Base-by-base conservation (phyloP, 257 asterid species). In the Salvia hispanica region DNA sequence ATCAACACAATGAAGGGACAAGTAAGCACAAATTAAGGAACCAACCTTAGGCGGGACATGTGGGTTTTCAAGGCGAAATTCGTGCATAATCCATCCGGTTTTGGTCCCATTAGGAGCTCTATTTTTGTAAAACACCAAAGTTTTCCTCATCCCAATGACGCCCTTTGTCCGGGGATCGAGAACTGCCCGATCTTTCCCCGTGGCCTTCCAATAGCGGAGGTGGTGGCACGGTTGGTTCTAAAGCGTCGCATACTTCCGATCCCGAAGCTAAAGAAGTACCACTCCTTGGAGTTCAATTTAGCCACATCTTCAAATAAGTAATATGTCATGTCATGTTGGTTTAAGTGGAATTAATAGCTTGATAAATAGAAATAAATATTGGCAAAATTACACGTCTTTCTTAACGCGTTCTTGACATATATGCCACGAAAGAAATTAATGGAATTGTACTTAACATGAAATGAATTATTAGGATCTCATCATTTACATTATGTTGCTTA, bases 181-280 rank as follows among this genome's bases (percentile, higher is more conserved):
- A 63, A 92, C 90, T 1, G 78, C 71, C 4, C 90, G 78, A 73
- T 92, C 98, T 61, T 92, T 92, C 0, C 98, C 98, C 0, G 98
- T 92, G 1, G 98, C 98, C 78, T 92, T 92, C 98, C 98, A 92
- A 56, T 87, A 89, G 10, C 95, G 0, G 89, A 70, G 33, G 62
- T 76, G 15, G 98, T 92, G 7, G 96, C 96, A 15, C 98, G 72
- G 60, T 89, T 92, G 0, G 92, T 79, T 28, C 98, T 66, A n/a
- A 40, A 89, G 2, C 98, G 95, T 87, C 0, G 98, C 90, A 0
- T 92, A 92, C 65, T 92, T 92, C 3, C 94, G 88, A 47, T 87
- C 98, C 0, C 98, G 85, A 89, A 89, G 77, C 89, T 89, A 62
- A 92, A 92, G 86, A 92, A 92, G 81, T 89, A 92, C 98, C 98